Conservation (phyloP, 345 rosid species). For the Mangifera indica region DNA sequence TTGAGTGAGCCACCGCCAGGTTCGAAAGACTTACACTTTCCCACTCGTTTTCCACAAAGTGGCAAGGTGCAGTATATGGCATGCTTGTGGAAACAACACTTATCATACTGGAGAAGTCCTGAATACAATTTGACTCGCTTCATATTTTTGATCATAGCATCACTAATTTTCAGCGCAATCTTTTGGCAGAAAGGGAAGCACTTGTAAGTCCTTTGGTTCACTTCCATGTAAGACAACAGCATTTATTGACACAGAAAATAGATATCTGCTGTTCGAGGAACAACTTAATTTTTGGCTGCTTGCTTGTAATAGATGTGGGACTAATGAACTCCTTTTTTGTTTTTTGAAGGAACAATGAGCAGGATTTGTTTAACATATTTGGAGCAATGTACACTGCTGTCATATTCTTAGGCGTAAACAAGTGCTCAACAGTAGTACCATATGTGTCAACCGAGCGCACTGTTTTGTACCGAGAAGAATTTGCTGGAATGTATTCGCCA, state of each 20-base stretch:
- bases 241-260: not conserved
- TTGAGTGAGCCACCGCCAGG: slow-evolving; percentile 36
- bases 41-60: slow-evolving; percentile 35
- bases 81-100: slow-evolving; percentile 56
- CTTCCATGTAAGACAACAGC: not conserved
- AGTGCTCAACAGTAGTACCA: not conserved
- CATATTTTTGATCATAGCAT: slow-evolving; percentile 17
- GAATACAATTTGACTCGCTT: slow-evolving; percentile 40
- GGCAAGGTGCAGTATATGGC: slow-evolving; percentile 38
- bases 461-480: slow-evolving; percentile 17
- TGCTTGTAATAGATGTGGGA: not conserved
- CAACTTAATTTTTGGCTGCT: no score
- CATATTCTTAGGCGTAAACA: slow-evolving; percentile 7
- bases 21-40: slow-evolving; percentile 38
- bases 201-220: slow-evolving; percentile 19
- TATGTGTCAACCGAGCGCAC: slow-evolving; percentile 16
- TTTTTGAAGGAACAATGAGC: slow-evolving; percentile 13
- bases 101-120: slow-evolving; percentile 61
- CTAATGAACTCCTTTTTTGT: not conserved
- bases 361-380: slow-evolving; percentile 14
- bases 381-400: slow-evolving; percentile 8
- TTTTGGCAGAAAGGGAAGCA: slow-evolving; percentile 32
- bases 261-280: no score
- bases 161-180: slow-evolving; percentile 28
- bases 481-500: slow-evolving; percentile 21